A percentile compares a stretch with the other conserved stretches of the same genome.
Evolutionary conservation across 2,329 filamentous ascomycete species (phyloP).

Genomic region (Botryosphaeria agaves): DNA sequence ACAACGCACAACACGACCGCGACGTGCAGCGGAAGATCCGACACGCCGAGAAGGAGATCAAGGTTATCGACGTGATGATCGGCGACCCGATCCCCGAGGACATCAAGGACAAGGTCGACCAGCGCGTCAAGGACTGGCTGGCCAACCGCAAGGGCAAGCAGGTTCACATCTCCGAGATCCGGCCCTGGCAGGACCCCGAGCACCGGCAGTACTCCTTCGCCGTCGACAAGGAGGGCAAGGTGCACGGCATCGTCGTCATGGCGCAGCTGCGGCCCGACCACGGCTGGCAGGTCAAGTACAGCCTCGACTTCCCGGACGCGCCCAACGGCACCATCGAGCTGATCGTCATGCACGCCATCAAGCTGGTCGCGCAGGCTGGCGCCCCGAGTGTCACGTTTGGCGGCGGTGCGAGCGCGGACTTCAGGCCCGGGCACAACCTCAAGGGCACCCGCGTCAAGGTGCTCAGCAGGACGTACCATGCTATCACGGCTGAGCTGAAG

Average conservation of each 20-base stretch:
- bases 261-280: constrained; percentile 64
- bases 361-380: constrained; percentile 39
- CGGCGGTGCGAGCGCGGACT: constrained; percentile 56
- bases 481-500: constrained; percentile 65
- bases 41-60: constrained; percentile 67
- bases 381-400: constrained; percentile 67
- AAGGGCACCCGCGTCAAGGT: constrained; percentile 66
- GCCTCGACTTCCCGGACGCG: constrained; percentile 77
- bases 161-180: constrained; percentile 78
- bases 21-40: constrained; percentile 60
- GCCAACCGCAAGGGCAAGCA: constrained; percentile 65
- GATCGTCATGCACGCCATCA: constrained; percentile 56
- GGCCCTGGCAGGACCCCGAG: constrained; percentile 67
- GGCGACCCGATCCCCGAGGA: constrained; percentile 47
- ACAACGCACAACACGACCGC: constrained; percentile 45
- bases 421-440: constrained; percentile 68
- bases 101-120: constrained; percentile 50
- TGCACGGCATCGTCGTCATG: constrained; percentile 65
- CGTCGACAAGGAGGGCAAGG: constrained; percentile 50
- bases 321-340: constrained; percentile 80
- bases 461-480: constrained; percentile 65
- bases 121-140: constrained; percentile 65
- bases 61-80: constrained; percentile 54
- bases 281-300: constrained; percentile 91
- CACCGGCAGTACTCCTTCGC: constrained; percentile 81